These are phyloP conservation scores for Beauveria sp. DNA, from an alignment of 2,329 filamentous ascomycete species.

Conservation along the genomic window DNA sequence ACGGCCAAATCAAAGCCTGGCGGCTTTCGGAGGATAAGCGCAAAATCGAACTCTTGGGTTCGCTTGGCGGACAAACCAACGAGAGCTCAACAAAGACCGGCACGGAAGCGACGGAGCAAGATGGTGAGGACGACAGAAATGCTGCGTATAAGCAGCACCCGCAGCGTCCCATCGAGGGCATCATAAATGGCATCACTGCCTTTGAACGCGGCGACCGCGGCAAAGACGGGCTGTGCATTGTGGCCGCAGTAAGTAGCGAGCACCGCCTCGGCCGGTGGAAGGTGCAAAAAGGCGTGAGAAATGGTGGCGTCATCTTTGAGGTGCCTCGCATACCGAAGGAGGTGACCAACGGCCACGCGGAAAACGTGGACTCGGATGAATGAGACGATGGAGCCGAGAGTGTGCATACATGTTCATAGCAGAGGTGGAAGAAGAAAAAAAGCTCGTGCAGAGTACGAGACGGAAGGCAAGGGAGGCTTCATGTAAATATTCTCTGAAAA, in stretches of 20 bases:
- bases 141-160: conserved; percentile 17
- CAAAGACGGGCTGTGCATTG: conserved; percentile 70
- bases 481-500: background rate
- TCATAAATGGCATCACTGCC: conserved; percentile 82
- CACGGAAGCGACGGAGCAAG: conserved; percentile 10
- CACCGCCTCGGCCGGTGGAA: conserved; percentile 81
- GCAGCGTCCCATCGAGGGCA: conserved; percentile 49
- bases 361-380: conserved; percentile 28
- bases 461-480: background rate
- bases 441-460: too few relatives aligned
- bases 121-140: conserved; percentile 22
- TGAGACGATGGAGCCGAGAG: conserved; percentile 12
- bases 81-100: background rate
- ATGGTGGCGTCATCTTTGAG: conserved; percentile 84
- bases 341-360: conserved; percentile 6
- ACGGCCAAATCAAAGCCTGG: conserved; percentile 78
- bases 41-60: conserved; percentile 64
- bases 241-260: conserved; percentile 81
- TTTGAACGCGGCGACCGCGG: conserved; percentile 78
- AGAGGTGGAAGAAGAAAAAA: background rate
- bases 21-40: conserved; percentile 75
- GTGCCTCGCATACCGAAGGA: conserved; percentile 45
- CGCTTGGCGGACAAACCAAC: conserved; percentile 41
- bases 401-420: background rate
- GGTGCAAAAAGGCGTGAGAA: conserved; percentile 55